Evolutionary conservation across 208 protist genomes (phyloP).

Genomic region (Crithidia thermophila): DNA sequence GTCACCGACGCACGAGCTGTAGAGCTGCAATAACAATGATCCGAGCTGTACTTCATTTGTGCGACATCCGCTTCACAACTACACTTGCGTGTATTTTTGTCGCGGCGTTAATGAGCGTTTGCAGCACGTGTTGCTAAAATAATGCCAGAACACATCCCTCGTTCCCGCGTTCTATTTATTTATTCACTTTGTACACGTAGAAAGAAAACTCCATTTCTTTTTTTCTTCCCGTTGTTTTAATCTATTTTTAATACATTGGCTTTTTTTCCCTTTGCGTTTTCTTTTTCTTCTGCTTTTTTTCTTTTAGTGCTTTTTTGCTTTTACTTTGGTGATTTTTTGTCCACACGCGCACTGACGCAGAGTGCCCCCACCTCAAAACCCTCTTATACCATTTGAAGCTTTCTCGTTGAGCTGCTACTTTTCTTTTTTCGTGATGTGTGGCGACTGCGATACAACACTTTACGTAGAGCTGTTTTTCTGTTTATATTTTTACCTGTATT

Average conservation of each 20-base stretch:
- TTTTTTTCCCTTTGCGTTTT: not conserved
- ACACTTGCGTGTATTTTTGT: no score
- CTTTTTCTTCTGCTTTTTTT: slow-evolving; percentile 4
- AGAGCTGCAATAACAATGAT: not conserved
- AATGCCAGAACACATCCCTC: no score
- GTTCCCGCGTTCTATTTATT: no score
- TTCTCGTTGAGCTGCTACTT: not conserved
- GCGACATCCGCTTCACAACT: no score
- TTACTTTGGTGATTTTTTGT: not conserved
- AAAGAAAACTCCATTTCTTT: not conserved
- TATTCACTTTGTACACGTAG: not conserved
- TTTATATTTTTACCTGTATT: no score
- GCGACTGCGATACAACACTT: no score
- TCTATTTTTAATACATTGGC: no score
- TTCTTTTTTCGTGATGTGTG: not conserved
- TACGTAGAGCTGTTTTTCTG: no score
- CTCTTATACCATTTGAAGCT: not conserved
- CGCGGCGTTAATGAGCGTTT: no score
- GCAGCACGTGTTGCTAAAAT: no score
- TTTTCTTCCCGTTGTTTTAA: not conserved
- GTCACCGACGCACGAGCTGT: no score
- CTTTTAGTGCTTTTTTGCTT: slow-evolving; percentile 18
- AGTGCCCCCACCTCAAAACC: slow-evolving; percentile 13
- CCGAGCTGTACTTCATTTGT: not conserved
- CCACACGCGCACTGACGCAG: slow-evolving; percentile 1